These are phyloP conservation scores for Guadua angustifolia DNA, from an alignment of 176 grass and related monocot genomes.

Conservation along the genomic window DNA sequence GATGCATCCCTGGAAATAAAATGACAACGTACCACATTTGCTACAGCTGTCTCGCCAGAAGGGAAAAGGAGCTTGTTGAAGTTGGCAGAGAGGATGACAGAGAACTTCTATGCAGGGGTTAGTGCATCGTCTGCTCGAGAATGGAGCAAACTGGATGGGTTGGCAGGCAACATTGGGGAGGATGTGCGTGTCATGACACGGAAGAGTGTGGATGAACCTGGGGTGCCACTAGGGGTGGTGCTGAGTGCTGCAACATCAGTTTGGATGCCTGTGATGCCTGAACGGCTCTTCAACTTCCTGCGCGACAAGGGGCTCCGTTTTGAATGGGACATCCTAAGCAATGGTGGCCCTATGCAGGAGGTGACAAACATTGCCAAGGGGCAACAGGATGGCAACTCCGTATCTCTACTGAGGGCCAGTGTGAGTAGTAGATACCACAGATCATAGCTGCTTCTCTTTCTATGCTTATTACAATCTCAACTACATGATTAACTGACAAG, in stretches of 20 bases:
- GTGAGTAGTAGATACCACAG: constrained; percentile 52
- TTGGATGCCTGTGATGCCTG: constrained; percentile 69
- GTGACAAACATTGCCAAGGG: constrained; percentile 81
- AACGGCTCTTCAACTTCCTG: constrained; percentile 81
- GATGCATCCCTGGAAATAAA: constrained; percentile 20
- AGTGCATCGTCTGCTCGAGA: constrained; percentile 74
- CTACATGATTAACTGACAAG: neutral
- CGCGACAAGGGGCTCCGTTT: constrained; percentile 60
- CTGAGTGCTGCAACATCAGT: constrained; percentile 88
- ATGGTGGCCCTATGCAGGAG: constrained; percentile 88
- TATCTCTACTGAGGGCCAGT: constrained; percentile 74
- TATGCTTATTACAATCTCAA: constrained; percentile 12
- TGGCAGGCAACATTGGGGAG: constrained; percentile 56
- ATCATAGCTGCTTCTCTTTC: constrained; percentile 16
- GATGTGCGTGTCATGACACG: constrained; percentile 78
- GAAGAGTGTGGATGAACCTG: constrained; percentile 81
- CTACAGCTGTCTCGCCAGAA: constrained; percentile 46
- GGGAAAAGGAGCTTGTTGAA: constrained; percentile 90
- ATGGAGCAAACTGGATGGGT: constrained; percentile 79
- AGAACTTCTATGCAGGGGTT: constrained; percentile 85
- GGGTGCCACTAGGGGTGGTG: constrained; percentile 83
- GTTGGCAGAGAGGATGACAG: constrained; percentile 78
- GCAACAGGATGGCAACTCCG: constrained; percentile 74
- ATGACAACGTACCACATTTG: constrained; percentile 24
- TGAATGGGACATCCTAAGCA: constrained; percentile 96